phyloP scores from a whole-genome alignment of 2,329 filamentous ascomycete species.

The Scedosporium minutisporum region DNA sequence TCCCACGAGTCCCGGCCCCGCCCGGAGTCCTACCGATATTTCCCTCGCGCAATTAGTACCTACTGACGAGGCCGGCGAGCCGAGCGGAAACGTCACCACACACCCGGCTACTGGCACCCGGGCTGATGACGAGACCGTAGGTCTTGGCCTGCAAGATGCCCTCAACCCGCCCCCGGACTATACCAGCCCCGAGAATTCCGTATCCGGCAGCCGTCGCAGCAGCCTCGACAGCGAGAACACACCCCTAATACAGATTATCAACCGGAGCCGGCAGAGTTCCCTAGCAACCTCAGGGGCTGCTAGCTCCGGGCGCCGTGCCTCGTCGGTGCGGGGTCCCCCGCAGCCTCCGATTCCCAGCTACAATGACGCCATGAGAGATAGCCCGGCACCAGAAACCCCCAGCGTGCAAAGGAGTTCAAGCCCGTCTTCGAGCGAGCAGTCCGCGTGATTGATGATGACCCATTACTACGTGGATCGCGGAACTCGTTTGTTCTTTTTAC shows the following conservation, averaged over 20 bases:
- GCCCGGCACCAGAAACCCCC: conserved; percentile 12
- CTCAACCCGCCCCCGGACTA: conserved; percentile 63
- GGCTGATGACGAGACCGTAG: conserved; percentile 24
- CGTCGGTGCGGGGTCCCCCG: conserved; percentile 7
- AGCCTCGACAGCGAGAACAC: conserved; percentile 48
- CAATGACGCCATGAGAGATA: conserved; percentile 55
- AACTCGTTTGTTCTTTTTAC: neutral
- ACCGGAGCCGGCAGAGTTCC: conserved; percentile 41
- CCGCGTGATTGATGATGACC: neutral
- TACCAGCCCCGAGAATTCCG: conserved; percentile 53
- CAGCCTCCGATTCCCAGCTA: conserved; percentile 72
- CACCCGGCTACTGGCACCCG: neutral
- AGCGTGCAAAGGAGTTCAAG: conserved; percentile 10
- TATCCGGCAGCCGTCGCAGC: conserved; percentile 41
- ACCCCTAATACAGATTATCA: conserved; percentile 40
- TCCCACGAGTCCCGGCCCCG: conserved; percentile 78
- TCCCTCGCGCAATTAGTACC: conserved; percentile 78
- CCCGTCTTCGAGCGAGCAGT: neutral
- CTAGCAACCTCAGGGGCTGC: conserved; percentile 24
- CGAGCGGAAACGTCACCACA: conserved; percentile 32
- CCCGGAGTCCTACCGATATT: conserved; percentile 89
- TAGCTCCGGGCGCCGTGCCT: conserved; percentile 8
- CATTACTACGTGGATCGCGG: neutral
- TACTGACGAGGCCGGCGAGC: conserved; percentile 62
- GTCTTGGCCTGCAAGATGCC: conserved; percentile 42